Percentiles rank a stretch among this genome's conserved stretches.
These are phyloP conservation scores for Cladosporium sphaerospermum DNA, from an alignment of 2,329 filamentous ascomycete species.

Conservation along the genomic window DNA sequence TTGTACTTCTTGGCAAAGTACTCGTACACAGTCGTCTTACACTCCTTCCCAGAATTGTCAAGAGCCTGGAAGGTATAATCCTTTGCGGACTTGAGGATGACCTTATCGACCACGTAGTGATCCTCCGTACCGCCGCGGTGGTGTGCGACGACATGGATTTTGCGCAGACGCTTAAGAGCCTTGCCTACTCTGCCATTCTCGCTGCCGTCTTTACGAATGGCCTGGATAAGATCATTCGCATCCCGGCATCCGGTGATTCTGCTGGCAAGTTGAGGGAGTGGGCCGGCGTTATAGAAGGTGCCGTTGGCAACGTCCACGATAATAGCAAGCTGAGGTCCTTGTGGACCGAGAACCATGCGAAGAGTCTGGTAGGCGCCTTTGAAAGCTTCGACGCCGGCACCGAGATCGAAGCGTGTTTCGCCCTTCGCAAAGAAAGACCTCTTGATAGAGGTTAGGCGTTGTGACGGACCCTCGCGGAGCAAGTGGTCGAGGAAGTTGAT, in stretches of 20 bases:
- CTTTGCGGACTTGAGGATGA: conserved; percentile 39
- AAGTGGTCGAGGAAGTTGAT: conserved; percentile 90
- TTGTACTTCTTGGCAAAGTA: conserved; percentile 52
- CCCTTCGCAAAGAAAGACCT: conserved; percentile 70
- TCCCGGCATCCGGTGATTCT: conserved; percentile 25
- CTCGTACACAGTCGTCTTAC: conserved; percentile 49
- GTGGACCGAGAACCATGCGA: conserved; percentile 57
- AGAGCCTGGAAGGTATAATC: conserved; percentile 39
- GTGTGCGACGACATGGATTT: conserved; percentile 35
- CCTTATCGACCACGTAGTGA: conserved; percentile 46
- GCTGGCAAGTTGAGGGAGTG: conserved; percentile 31
- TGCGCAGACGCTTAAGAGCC: conserved; percentile 38
- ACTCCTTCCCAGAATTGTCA: conserved; percentile 31
- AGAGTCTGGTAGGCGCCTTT: conserved; percentile 88
- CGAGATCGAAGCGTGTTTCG: conserved; percentile 47
- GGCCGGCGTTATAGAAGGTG: conserved; percentile 65
- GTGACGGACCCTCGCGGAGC: conserved; percentile 70
- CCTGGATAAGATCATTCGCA: conserved; percentile 24
- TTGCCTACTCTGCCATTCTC: conserved; percentile 18
- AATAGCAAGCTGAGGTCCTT: conserved; percentile 61
- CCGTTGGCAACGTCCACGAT: conserved; percentile 91
- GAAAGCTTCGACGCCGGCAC: conserved; percentile 65
- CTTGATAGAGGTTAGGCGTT: conserved; percentile 64
- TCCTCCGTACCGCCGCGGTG: conserved; percentile 35
- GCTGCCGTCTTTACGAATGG: conserved; percentile 11